phyloP scores from a whole-genome alignment of 208 protist species.

The Herpetomonas tarakana region DNA sequence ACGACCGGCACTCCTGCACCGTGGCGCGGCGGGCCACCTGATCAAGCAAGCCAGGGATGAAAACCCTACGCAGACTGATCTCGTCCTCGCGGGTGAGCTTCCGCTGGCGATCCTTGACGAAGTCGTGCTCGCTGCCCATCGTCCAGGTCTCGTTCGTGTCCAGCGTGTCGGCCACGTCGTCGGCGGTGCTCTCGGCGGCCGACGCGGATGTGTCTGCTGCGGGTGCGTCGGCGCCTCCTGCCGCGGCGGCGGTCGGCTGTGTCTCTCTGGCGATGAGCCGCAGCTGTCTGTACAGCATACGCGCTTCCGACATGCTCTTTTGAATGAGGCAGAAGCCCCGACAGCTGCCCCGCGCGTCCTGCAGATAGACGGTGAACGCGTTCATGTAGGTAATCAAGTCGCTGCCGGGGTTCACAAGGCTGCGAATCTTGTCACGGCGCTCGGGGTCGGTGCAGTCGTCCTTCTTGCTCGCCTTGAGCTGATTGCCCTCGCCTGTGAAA shows the following conservation, averaged over 20 bases:
- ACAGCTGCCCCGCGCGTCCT: slow-evolving; percentile 30
- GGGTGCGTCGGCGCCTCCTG: not conserved
- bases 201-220: not conserved
- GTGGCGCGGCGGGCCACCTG: slow-evolving; percentile 85
- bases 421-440: slow-evolving; percentile 37
- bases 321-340: slow-evolving; percentile 72
- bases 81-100: slow-evolving; percentile 50
- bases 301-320: slow-evolving; percentile 81
- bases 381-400: slow-evolving; percentile 81
- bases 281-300: slow-evolving; percentile 67
- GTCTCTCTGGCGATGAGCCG: slow-evolving; percentile 26
- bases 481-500: slow-evolving; percentile 84
- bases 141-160: slow-evolving; percentile 50
- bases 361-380: slow-evolving; percentile 67
- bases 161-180: slow-evolving; percentile 59
- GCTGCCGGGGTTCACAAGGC: slow-evolving; percentile 77
- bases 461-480: slow-evolving; percentile 55
- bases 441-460: slow-evolving; percentile 30
- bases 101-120: slow-evolving; percentile 3
- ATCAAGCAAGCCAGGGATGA: slow-evolving; percentile 86
- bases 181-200: slow-evolving; percentile 13
- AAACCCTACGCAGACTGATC: slow-evolving; percentile 71
- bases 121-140: slow-evolving; percentile 7
- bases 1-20: slow-evolving; percentile 83
- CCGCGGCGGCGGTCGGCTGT: not conserved